Conservation (phyloP, 192 early-diverging fungal genomes). For the Helicostylum pulchrum region DNA sequence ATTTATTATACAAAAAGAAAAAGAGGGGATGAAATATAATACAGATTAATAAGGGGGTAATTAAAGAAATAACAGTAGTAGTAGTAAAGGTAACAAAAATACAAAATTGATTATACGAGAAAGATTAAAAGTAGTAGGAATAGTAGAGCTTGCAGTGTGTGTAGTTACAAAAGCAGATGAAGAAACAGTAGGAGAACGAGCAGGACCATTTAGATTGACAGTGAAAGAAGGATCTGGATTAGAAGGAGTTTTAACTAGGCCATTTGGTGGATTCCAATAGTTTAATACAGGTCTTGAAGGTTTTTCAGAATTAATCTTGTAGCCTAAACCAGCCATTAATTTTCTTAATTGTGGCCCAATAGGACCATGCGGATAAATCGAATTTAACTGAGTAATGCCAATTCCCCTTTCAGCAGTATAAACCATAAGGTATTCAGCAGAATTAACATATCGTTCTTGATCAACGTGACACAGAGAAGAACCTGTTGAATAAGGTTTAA, state of each 20-base stretch:
- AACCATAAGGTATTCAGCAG: conserved; percentile 42
- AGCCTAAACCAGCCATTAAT: conserved; percentile 31
- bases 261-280: background rate
- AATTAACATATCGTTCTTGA: conserved; percentile 23
- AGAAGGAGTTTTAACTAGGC: background rate
- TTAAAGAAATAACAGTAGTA: background rate
- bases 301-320: conserved; percentile 4
- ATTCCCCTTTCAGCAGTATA: conserved; percentile 37
- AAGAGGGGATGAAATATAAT: background rate
- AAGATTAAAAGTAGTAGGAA: too few relatives aligned
- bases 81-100: too few relatives aligned
- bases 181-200: background rate
- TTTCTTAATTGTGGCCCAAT: conserved; percentile 33
- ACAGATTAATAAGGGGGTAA: too few relatives aligned
- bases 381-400: conserved; percentile 6
- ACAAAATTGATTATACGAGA: too few relatives aligned
- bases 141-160: too few relatives aligned
- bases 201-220: background rate
- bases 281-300: too few relatives aligned
- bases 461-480: conserved; percentile 44
- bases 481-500: conserved; percentile 31
- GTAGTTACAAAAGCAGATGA: background rate
- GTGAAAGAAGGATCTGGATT: background rate
- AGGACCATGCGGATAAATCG: conserved; percentile 24
- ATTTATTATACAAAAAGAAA: background rate